These are phyloP conservation scores for Penicillium expansum DNA, from an alignment of 2,329 filamentous ascomycete species.

Conservation along the genomic window DNA sequence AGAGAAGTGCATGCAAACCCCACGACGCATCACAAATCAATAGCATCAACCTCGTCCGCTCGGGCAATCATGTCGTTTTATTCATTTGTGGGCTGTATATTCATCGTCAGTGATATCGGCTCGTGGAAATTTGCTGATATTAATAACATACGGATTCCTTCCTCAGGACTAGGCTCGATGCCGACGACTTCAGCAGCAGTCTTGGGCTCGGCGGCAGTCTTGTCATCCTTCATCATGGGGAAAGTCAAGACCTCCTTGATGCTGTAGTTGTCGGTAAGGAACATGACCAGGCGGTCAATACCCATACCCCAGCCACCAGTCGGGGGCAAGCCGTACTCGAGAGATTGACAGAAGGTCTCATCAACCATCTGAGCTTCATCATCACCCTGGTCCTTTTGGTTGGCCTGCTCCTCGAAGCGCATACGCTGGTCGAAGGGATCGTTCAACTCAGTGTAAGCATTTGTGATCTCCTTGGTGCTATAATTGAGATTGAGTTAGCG, in stretches of 20 bases:
- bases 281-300: slow-evolving; percentile 91
- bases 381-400: slow-evolving; percentile 93
- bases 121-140: slow-evolving; percentile 25
- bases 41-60: slow-evolving; percentile 5
- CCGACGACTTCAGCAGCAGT: slow-evolving; percentile 62
- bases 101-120: slow-evolving; percentile 25
- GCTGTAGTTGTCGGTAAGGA: slow-evolving; percentile 90
- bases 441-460: slow-evolving; percentile 97
- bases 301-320: slow-evolving; percentile 97
- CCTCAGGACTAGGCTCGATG: slow-evolving; percentile 57
- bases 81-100: slow-evolving; percentile 36
- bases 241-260: slow-evolving; percentile 97
- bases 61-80: slow-evolving; percentile 19
- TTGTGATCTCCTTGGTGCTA: slow-evolving; percentile 73
- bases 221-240: slow-evolving; percentile 95
- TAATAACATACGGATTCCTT: slow-evolving; percentile 54
- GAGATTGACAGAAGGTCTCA: slow-evolving; percentile 86
- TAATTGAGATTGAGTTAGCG: background rate
- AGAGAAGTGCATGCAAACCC: slow-evolving; percentile 19
- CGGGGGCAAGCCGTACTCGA: slow-evolving; percentile 88
- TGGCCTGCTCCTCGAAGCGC: slow-evolving; percentile 90
- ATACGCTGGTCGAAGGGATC: slow-evolving; percentile 92
- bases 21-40: slow-evolving; percentile 15
- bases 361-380: slow-evolving; percentile 96
- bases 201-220: slow-evolving; percentile 47